Base-by-base conservation (phyloP, 176 grass and related monocot genomes). In the Lolium rigidum region DNA sequence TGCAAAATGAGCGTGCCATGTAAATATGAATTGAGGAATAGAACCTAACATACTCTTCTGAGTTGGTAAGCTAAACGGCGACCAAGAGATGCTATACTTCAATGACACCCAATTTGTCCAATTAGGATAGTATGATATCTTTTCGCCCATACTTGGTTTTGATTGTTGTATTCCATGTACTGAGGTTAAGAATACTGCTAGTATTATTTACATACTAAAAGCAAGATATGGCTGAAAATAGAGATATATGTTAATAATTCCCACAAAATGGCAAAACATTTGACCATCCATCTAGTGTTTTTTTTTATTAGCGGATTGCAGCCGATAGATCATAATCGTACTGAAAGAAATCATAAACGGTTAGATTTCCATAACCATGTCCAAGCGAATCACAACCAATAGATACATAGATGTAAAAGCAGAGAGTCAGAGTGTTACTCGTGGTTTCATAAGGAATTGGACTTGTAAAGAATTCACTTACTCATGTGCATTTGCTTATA, bases 11-110 rank as follows among this genome's bases (percentile, higher is more conserved):
- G 56, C 2, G 17, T 1, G 56, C 17, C 56, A 58, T 58, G 56
- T 58, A 58, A 20, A 58, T 58, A 58, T 18, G 56, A 16, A 58
- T 20, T 7, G 56, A 58, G 54, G 16, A 8, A 7, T 70, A 65
- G 12, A 24, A 57, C 3, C 28, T 39, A 63, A 6, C 64, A 47
- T 69, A 50, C 55, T 60, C 31, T 15, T 63, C 13, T 20, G 28
- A 44, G 16, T 1, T 50, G 24, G 39, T 58, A 68, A 67, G 43
- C 73, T 9, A 61, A 83, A 65, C 11, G 7, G 1, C 2, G 11
- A 37, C 21, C 54, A 75, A 81, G 58, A 76, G 22, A 31, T 73
- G 65, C 11, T 79, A 79, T 28, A 51, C 22, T 74, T 25, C 41
- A 20, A 71, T 46, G 39, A 16, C n/a, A 57, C 37, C 49, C 10